Evolutionary conservation across 345 rosid genomes (phyloP), one percentile per base, ranked within the genome.

Genomic region (Luvunga scandens): DNA sequence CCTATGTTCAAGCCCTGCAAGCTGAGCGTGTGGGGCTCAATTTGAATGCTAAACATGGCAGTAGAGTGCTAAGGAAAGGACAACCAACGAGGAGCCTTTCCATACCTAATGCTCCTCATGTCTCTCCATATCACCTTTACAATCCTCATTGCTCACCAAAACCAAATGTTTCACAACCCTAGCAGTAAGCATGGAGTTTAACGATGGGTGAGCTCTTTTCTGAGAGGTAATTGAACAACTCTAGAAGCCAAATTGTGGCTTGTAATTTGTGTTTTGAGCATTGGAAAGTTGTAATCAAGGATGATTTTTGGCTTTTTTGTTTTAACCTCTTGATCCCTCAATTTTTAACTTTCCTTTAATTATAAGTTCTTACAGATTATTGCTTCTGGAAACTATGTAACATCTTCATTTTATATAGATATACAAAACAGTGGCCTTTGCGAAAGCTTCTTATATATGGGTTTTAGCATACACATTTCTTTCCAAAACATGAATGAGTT

Each of bases 1-100:
- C 83, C 62, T 82, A 84, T 62, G 78, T 79, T 64, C 85, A 76
- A 62, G 73, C 81, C 50, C 50, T 81, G 86, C 86, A 83, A 77
- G 30, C 64, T 34, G 81, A 56, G 63, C 84, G 64, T 2, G 39
- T 18, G n/a, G 48, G 82, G 14, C 72, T 80, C 28, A 77, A 75
- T 42, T 38, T 7, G 7, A 60, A 42, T 21, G n/a, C 67, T 38
- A 77, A 22, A 60, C 48, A 13, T 48, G 82, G 72, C 30, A 53
- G 59, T 38, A 67, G 79, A 73, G 16, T 71, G 71, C 72, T 24
- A 1, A 81, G 81, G 72, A 81, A 60, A 72, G 71, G 30, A 31
- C 84, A 45, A 13, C 79, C 80, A 67, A 7, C 2, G 5, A 33
- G 81, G 68, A 83, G 70, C 45, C 21, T 70, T 22, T 66, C 77